Percentiles rank a stretch among this genome's conserved stretches.
These are phyloP conservation scores for Ustilago esculenta DNA, from an alignment of 1,284 basidiomycete genomes.

Conservation along the genomic window DNA sequence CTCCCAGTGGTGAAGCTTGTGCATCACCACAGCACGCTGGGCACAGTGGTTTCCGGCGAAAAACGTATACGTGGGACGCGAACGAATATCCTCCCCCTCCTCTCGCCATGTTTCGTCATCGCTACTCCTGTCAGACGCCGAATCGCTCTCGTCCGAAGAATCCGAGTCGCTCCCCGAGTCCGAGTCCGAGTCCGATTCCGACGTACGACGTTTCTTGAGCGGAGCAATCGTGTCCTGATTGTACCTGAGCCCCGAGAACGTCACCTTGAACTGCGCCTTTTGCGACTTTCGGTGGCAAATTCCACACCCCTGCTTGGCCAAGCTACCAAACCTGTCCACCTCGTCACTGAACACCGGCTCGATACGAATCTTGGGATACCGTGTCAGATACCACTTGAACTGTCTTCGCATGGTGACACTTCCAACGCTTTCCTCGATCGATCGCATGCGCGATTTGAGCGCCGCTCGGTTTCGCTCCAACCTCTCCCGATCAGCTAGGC, in stretches of 20 bases:
- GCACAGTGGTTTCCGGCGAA: slow-evolving; percentile 41
- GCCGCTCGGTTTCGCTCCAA: slow-evolving; percentile 28
- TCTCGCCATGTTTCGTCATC: slow-evolving; percentile 35
- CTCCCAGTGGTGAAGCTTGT: slow-evolving; percentile 50
- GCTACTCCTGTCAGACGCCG: slow-evolving; percentile 12
- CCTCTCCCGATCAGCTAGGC: slow-evolving; percentile 15
- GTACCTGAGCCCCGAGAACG: slow-evolving; percentile 30
- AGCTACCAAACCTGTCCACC: slow-evolving; percentile 18
- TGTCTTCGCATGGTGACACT: slow-evolving; percentile 40
- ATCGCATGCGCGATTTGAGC: slow-evolving; percentile 20
- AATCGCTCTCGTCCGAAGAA: slow-evolving; percentile 6
- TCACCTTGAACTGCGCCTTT: slow-evolving; percentile 20
- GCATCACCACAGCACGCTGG: slow-evolving; percentile 28
- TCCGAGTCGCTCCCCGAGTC: not conserved
- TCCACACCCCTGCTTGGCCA: slow-evolving; percentile 38
- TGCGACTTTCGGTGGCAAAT: slow-evolving; percentile 41
- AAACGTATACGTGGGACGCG: slow-evolving; percentile 15
- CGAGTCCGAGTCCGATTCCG: no score
- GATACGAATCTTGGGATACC: slow-evolving; percentile 34
- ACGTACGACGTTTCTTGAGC: not conserved
- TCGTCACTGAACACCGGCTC: slow-evolving; percentile 34
- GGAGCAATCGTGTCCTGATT: slow-evolving; percentile 32
- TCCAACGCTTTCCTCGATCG: slow-evolving; percentile 33
- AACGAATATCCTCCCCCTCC: slow-evolving; percentile 1
- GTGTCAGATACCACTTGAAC: slow-evolving; percentile 48